Conservation (phyloP, 495 filamentous ascomycete genomes). For the Aspergillus olivimuriae region DNA sequence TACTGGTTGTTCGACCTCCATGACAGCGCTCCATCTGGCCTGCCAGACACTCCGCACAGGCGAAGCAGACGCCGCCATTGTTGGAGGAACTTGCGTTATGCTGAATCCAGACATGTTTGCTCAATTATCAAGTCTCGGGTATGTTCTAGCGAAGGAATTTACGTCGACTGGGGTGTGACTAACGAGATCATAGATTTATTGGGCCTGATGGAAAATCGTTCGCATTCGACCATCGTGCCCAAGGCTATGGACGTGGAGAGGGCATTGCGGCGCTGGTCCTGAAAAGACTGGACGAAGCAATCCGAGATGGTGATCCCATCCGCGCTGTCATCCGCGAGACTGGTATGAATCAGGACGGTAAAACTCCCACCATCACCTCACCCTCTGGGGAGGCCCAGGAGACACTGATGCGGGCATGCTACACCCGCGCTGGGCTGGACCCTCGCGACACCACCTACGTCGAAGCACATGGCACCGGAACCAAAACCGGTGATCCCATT, state of each 20-base stretch:
- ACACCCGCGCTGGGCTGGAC: slow-evolving; percentile 39
- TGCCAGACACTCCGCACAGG: slow-evolving; percentile 33
- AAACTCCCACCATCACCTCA: slow-evolving; percentile 47
- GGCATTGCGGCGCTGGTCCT: slow-evolving; percentile 29
- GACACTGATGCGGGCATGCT: slow-evolving; percentile 45
- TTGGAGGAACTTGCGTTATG: slow-evolving; percentile 27
- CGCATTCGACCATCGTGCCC: slow-evolving; percentile 28
- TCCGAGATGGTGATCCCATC: slow-evolving; percentile 32
- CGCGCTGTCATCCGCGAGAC: slow-evolving; percentile 37
- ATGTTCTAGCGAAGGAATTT: slow-evolving; percentile 14
- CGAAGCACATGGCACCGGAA: slow-evolving; percentile 48
- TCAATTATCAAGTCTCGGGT: slow-evolving; percentile 17
- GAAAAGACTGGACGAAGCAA: slow-evolving; percentile 31
- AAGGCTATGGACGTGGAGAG: slow-evolving; percentile 31
- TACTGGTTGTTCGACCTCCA: slow-evolving; percentile 43
- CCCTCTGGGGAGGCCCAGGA: slow-evolving; percentile 53
- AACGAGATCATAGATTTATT: background rate
- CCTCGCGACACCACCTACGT: slow-evolving; percentile 17
- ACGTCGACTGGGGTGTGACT: background rate
- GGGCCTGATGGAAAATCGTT: slow-evolving; percentile 25
- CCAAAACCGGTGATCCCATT: slow-evolving; percentile 53
- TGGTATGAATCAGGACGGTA: slow-evolving; percentile 38
- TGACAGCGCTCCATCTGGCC: slow-evolving; percentile 44
- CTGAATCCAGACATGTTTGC: slow-evolving; percentile 23
- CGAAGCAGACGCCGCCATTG: slow-evolving; percentile 30